These are phyloP conservation scores for Andrographis paniculata DNA, from an alignment of 305 asterid species.

Conservation along the genomic window DNA sequence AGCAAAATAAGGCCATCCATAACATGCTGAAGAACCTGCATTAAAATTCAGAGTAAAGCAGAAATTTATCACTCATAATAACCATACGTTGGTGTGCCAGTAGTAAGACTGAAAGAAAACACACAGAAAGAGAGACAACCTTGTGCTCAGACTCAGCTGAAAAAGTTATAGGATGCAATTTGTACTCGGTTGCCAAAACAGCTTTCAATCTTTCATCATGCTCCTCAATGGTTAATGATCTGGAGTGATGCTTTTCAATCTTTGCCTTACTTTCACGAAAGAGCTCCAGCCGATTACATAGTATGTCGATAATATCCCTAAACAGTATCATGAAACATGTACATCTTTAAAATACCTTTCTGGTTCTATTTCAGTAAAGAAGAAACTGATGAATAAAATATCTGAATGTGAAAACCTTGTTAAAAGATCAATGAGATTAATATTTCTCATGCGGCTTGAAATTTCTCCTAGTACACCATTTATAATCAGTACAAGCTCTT, in stretches of 20 bases:
- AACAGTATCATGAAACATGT: conserved; percentile 24
- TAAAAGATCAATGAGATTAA: conserved; percentile 81
- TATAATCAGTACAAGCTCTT: conserved; percentile 83
- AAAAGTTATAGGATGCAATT: conserved; percentile 86
- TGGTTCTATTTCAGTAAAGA: conserved; percentile 13
- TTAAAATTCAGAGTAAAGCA: conserved; percentile 22
- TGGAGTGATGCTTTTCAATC: conserved; percentile 52
- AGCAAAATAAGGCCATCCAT: conserved; percentile 78
- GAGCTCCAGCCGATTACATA: conserved; percentile 68
- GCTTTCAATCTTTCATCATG: conserved; percentile 56
- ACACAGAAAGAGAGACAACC: conserved; percentile 35
- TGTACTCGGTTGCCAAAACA: conserved; percentile 73
- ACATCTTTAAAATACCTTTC: conserved; percentile 19
- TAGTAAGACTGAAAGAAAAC: conserved; percentile 14
- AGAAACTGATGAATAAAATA: conserved; percentile 19
- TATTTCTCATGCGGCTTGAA: conserved; percentile 70
- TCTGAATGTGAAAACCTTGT: conserved; percentile 49
- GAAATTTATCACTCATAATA: conserved; percentile 17
- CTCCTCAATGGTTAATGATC: conserved; percentile 55
- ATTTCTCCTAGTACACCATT: conserved; percentile 81
- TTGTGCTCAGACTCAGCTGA: conserved; percentile 97
- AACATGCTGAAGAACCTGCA: conserved; percentile 95
- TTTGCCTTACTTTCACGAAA: conserved; percentile 61
- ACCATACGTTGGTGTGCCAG: conserved; percentile 14
- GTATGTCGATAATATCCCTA: conserved; percentile 68